phyloP scores from a whole-genome alignment of 306 rosid species.

The Betula pendula region DNA sequence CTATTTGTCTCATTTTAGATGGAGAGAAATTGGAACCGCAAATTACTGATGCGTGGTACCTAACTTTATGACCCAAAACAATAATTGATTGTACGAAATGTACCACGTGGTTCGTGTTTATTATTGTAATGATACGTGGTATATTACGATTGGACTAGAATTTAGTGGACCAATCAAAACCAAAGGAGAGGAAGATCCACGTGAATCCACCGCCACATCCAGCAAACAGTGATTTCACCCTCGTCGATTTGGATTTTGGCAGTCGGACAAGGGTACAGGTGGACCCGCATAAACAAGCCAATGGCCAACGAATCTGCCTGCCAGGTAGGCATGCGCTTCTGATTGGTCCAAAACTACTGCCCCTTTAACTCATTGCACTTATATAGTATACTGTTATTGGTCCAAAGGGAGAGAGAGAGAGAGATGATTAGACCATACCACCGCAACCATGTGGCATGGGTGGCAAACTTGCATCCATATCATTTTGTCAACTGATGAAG shows the following conservation, averaged over 20 bases:
- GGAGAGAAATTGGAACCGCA: too few species aligned
- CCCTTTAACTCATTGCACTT: neutral
- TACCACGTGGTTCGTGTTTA: neutral
- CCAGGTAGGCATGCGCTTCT: neutral
- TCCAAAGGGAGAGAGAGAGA: too few species aligned
- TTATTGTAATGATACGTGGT: neutral
- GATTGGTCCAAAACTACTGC: conserved; percentile 13
- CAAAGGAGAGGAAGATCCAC: neutral
- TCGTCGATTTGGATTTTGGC: too few species aligned
- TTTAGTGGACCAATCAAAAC: neutral
- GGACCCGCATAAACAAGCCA: neutral
- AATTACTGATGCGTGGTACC: too few species aligned
- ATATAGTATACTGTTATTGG: too few species aligned
- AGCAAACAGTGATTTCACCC: neutral
- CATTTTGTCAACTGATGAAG: neutral
- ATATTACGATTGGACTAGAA: neutral
- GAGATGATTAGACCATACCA: too few species aligned
- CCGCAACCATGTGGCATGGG: too few species aligned
- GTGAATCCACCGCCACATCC: neutral
- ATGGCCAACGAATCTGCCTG: neutral
- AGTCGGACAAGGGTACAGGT: neutral
- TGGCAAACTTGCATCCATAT: neutral
- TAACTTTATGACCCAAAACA: too few species aligned
- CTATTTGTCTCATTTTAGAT: too few species aligned
- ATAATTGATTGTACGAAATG: too few species aligned